Base-by-base conservation (phyloP, 495 filamentous ascomycete species). In the Cudoniella acicularis region DNA sequence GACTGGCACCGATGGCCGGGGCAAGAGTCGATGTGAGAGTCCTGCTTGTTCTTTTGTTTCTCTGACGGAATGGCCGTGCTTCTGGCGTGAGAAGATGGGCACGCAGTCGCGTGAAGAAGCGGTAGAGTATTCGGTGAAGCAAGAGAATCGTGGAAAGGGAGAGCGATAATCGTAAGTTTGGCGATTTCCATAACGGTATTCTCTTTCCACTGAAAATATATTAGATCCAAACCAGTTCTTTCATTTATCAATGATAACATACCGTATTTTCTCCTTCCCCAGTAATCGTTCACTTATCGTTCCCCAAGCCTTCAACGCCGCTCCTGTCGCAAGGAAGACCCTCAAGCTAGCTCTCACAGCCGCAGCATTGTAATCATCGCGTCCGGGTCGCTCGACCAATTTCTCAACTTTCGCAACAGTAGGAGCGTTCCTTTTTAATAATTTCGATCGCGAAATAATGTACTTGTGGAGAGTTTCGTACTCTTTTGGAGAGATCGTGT, bases 61-160 rank as follows among this genome's bases (percentile, higher is more conserved):
- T 85, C 48, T 78, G 79, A 0, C 92, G 83, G 69, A 98, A 97
- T 0, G 87, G 84, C 11, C 73, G 70, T 0, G 91, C 90, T 54
- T 87, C 78, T 10, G 88, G 82, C 4, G 87, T 82, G 53, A 93
- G 83, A 23, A 98, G 77, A 54, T 89, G 88, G 2, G 79, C 78
- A 36, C 94, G 87, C 30, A 98, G 76, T 36, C 89, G 84, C 25
- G 82, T 81, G 61, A 98, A 87, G 74, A 98, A 98, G 56, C 92
- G 90, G 73, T 91, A 90, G 10, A 98, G 83, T 26, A 96, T 77
- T 42, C 94, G 84, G 64, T 98, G 92, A 61, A 96, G 77, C 40
- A 98, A 79, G 26, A 98, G 79, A 49, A 97, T 86, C 10, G 87
- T 83, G 48, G 91, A 91, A 26, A 96, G 77, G 1, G 90, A 91